Conservation (phyloP, 2,329 filamentous ascomycete species). For the Ilyonectria destructans region DNA sequence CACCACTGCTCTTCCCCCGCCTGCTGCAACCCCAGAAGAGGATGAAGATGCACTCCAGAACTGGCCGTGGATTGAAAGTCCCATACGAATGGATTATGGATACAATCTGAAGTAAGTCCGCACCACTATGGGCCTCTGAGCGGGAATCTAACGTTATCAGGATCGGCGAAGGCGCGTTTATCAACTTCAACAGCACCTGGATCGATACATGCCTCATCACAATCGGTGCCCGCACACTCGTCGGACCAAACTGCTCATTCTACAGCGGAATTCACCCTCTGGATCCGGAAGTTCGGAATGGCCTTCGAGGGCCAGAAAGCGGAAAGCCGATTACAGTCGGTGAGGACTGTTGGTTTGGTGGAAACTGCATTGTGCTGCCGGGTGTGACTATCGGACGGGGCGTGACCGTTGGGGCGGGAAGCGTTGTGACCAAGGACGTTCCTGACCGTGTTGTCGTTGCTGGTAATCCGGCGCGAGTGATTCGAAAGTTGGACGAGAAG, state of each 20-base stretch:
- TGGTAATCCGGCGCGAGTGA: neutral
- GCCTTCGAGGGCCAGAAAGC: constrained; percentile 81
- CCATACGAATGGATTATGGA: constrained; percentile 84
- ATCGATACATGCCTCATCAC: constrained; percentile 84
- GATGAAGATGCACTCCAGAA: constrained; percentile 77
- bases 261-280: constrained; percentile 84
- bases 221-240: constrained; percentile 83
- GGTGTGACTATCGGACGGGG: constrained; percentile 86
- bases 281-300: constrained; percentile 82
- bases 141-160: neutral
- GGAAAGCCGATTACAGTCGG: constrained; percentile 83
- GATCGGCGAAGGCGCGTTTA: constrained; percentile 77
- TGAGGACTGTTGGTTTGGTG: constrained; percentile 87
- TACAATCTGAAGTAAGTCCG: constrained; percentile 71
- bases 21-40: constrained; percentile 69
- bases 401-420: constrained; percentile 83
- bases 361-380: constrained; percentile 79
- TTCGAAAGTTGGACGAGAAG: neutral
- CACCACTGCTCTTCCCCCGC: constrained; percentile 74
- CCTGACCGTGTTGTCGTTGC: constrained; percentile 6
- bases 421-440: constrained; percentile 81
- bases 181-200: constrained; percentile 83
- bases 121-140: too few species aligned
- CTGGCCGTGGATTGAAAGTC: constrained; percentile 79
- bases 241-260: constrained; percentile 85